Evolutionary conservation across 257 asterid species (phyloP).

Genomic region (Cynanchum wilfordii): DNA sequence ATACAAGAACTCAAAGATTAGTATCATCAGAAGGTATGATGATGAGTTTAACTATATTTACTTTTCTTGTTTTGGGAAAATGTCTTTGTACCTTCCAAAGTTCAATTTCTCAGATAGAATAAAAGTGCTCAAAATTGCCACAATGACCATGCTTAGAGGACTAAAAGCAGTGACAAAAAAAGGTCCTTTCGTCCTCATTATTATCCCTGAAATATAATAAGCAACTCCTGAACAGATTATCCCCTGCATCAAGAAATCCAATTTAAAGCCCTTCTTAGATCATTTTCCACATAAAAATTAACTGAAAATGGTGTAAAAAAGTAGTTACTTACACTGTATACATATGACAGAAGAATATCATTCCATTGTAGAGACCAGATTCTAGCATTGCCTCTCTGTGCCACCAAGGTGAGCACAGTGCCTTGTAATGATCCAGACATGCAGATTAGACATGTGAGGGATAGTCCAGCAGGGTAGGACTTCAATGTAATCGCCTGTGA

Average conservation of each 20-base stretch:
- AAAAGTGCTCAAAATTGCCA: conserved; percentile 41
- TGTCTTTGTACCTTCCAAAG: conserved; percentile 35
- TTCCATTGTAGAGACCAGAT: conserved; percentile 59
- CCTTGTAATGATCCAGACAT: conserved; percentile 45
- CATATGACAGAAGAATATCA: conserved; percentile 39
- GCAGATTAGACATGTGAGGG: conserved; percentile 54
- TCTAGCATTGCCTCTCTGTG: conserved; percentile 36
- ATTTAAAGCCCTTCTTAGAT: neutral
- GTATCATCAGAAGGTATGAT: neutral
- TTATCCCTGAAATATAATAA: conserved; percentile 40
- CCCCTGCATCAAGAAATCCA: conserved; percentile 37
- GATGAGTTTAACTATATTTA: neutral
- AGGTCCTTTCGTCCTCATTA: conserved; percentile 44
- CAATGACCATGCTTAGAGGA: conserved; percentile 45
- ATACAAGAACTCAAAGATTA: neutral
- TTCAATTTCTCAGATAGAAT: conserved; percentile 33
- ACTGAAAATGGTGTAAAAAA: no score
- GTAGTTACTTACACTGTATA: conserved; percentile 42
- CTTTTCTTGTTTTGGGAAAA: neutral
- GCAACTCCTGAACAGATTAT: conserved; percentile 42
- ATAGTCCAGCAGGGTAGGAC: conserved; percentile 55
- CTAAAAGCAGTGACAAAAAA: conserved; percentile 44
- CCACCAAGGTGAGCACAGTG: conserved; percentile 40
- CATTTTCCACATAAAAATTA: neutral
- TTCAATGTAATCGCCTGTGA: conserved; percentile 47